Conservation (phyloP, 805 yeast genomes). For the Tetrapisispora fleetii region DNA sequence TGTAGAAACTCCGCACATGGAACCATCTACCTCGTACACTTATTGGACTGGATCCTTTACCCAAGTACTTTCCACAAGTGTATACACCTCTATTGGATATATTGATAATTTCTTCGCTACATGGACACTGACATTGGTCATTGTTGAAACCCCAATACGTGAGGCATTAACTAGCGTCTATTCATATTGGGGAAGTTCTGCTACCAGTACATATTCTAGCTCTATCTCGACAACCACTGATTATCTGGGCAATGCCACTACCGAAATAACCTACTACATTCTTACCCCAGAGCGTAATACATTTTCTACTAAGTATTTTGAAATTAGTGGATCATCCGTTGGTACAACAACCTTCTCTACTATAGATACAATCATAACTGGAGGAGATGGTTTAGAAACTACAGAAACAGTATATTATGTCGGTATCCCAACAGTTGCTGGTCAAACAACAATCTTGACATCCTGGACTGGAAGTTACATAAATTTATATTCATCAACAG, state of each 20-base stretch:
- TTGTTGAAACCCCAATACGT: background rate
- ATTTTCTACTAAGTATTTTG: background rate
- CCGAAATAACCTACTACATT: background rate
- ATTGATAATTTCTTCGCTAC: background rate
- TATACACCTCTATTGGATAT: background rate
- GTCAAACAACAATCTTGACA: background rate
- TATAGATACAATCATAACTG: background rate
- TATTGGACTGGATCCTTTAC: background rate
- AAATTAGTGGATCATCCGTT: conserved; percentile 3
- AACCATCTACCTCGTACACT: background rate
- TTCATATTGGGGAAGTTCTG: background rate
- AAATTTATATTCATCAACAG: background rate
- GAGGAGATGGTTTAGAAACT: background rate
- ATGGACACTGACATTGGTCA: background rate
- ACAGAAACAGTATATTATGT: too few species aligned
- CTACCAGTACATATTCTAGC: conserved; percentile 5
- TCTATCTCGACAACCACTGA: conserved; percentile 4
- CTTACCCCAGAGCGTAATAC: background rate
- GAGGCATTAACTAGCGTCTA: background rate
- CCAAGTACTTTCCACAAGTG: background rate
- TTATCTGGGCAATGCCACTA: conserved; percentile 2
- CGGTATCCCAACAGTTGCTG: background rate
- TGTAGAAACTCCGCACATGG: background rate
- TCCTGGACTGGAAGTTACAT: background rate
- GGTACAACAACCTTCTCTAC: too few species aligned